A percentile compares a stretch with the other conserved stretches of the same genome.
phyloP scores from a whole-genome alignment of 768 basidiomycete species.

The Kwoniella mangroviensis region DNA sequence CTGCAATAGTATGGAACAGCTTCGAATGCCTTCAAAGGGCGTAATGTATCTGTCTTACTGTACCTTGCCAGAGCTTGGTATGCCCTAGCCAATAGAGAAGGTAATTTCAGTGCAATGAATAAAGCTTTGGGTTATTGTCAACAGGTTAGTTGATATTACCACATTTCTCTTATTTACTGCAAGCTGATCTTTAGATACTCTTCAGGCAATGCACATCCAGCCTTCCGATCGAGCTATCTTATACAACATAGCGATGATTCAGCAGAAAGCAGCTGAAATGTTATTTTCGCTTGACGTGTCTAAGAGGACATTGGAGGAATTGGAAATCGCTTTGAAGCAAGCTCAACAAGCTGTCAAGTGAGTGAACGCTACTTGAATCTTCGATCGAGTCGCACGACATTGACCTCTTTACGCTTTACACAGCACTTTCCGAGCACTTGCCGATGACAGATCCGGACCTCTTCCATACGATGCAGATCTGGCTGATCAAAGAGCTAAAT shows the following conservation, averaged over 20 bases:
- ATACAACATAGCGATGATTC: conserved; percentile 98
- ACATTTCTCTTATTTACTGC: neutral
- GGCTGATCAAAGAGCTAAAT: conserved; percentile 85
- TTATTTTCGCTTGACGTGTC: conserved; percentile 72
- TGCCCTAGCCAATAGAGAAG: conserved; percentile 87
- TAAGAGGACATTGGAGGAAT: conserved; percentile 79
- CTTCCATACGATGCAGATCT: conserved; percentile 85
- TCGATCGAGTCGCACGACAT: neutral
- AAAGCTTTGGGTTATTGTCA: conserved; percentile 84
- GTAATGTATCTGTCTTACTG: conserved; percentile 75
- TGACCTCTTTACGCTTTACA: neutral
- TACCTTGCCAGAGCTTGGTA: conserved; percentile 94
- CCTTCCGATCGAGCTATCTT: conserved; percentile 86
- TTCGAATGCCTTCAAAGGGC: conserved; percentile 73
- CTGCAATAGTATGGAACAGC: conserved; percentile 83
- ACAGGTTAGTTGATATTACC: conserved; percentile 62
- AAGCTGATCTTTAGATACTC: neutral
- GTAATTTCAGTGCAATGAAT: conserved; percentile 78
- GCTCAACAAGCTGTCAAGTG: conserved; percentile 86
- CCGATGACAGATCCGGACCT: conserved; percentile 69
- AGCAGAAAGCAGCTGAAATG: conserved; percentile 93
- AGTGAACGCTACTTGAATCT: conserved; percentile 42
- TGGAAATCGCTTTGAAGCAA: conserved; percentile 76
- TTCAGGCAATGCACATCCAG: conserved; percentile 78
- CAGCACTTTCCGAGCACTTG: conserved; percentile 83